phyloP scores from a whole-genome alignment of 306 rosid species.

The Hylodesmum podocarpum region DNA sequence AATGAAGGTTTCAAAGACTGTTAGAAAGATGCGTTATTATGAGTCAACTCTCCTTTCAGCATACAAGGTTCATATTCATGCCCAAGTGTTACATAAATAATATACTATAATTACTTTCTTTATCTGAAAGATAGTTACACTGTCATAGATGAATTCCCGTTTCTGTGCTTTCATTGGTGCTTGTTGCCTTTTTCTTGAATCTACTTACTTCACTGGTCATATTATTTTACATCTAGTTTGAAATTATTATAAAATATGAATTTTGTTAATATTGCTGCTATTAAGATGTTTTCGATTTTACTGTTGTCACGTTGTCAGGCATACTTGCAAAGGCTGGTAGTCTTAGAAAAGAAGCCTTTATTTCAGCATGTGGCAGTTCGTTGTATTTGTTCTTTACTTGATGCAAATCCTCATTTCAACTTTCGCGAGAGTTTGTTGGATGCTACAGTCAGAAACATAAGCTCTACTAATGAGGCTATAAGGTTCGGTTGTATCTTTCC shows the following conservation, averaged over 20 bases:
- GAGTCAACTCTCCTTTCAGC: constrained; percentile 90
- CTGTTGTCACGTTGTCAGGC: constrained; percentile 49
- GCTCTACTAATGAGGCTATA: constrained; percentile 65
- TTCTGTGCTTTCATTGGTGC: constrained; percentile 16
- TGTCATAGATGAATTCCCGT: constrained; percentile 18
- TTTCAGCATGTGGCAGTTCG: constrained; percentile 74
- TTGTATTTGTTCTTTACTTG: constrained; percentile 83
- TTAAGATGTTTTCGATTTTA: not conserved
- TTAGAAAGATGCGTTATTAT: constrained; percentile 80
- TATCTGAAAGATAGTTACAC: constrained; percentile 4
- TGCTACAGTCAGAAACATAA: constrained; percentile 67
- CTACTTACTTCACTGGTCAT: not conserved
- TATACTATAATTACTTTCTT: not conserved
- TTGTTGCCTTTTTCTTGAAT: not conserved
- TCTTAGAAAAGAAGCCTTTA: constrained; percentile 56
- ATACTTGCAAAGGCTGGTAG: constrained; percentile 76
- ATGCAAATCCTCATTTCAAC: constrained; percentile 88
- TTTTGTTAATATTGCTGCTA: constrained; percentile 8
- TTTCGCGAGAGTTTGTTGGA: constrained; percentile 76
- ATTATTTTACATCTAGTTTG: not conserved
- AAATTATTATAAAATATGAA: constrained; percentile 2
- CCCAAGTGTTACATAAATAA: not conserved
- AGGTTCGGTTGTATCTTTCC: constrained; percentile 55
- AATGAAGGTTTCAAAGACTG: constrained; percentile 91
- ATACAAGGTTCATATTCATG: constrained; percentile 69